These are phyloP conservation scores for Phyllosticta citrichinensis DNA, from an alignment of 2,329 filamentous ascomycete species.

Conservation along the genomic window DNA sequence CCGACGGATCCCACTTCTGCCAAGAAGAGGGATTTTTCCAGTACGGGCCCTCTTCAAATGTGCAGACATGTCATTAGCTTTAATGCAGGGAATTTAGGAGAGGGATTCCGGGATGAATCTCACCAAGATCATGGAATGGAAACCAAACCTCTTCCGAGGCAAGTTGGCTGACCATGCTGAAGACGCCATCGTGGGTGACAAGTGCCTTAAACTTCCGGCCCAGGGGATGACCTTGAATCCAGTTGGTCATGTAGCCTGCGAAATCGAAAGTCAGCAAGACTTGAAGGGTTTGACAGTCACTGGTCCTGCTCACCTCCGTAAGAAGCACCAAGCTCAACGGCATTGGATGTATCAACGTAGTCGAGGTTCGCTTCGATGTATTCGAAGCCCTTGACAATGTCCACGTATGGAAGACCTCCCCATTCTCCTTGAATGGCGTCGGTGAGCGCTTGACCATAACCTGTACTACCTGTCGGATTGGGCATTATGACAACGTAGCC, in stretches of 20 bases:
- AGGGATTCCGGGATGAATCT: background rate
- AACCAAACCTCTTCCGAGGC: conserved; percentile 44
- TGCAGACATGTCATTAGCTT: too few relatives aligned
- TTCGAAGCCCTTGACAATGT: conserved; percentile 70
- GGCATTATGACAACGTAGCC: conserved; percentile 75
- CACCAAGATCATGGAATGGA: conserved; percentile 34
- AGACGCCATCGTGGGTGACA: conserved; percentile 81
- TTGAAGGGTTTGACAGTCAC: conserved; percentile 1
- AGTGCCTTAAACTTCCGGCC: conserved; percentile 80
- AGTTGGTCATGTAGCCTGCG: conserved; percentile 47
- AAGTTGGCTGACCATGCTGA: conserved; percentile 48
- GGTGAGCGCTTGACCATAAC: conserved; percentile 68
- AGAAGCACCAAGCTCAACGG: conserved; percentile 61
- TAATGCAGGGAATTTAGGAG: background rate
- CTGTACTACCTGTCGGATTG: conserved; percentile 75
- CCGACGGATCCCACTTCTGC: conserved; percentile 48
- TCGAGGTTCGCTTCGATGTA: conserved; percentile 56
- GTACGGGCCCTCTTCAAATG: conserved; percentile 16
- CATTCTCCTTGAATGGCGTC: conserved; percentile 72
- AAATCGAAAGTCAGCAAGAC: background rate
- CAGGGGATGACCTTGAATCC: conserved; percentile 80
- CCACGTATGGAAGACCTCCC: conserved; percentile 76
- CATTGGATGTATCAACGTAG: conserved; percentile 58
- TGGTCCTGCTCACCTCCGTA: conserved; percentile 24
- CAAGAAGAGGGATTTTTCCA: conserved; percentile 38